A percentile compares a stretch with the other conserved stretches of the same genome.
Evolutionary conservation across 345 rosid species (phyloP).

Genomic region (Ceriops zippeliana): DNA sequence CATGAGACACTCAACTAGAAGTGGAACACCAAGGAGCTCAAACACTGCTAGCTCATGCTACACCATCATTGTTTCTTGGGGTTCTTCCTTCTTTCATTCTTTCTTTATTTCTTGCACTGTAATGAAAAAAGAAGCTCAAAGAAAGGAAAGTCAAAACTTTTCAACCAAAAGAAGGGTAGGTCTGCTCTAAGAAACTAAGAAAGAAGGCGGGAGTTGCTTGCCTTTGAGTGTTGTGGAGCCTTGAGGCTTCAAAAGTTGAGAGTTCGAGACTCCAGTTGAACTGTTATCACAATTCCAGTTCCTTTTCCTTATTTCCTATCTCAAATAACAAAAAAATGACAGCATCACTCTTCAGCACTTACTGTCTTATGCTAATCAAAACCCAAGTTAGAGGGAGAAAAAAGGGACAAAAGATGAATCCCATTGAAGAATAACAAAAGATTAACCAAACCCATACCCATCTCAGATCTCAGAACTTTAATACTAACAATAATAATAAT

Average conservation of each 20-base stretch:
- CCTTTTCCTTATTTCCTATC: slow-evolving; percentile 1
- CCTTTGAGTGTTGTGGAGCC: not conserved
- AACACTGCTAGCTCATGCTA: not conserved
- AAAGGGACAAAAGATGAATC: too few species aligned
- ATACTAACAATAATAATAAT: too few species aligned
- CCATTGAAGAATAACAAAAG: too few species aligned
- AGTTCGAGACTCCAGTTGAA: not conserved
- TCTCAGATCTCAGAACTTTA: too few species aligned
- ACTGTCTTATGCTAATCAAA: too few species aligned
- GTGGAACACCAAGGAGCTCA: not conserved
- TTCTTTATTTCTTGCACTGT: too few species aligned
- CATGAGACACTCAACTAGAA: slow-evolving; percentile 1
- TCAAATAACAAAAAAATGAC: too few species aligned
- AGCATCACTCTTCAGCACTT: too few species aligned
- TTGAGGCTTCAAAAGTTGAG: not conserved
- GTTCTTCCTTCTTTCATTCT: not conserved
- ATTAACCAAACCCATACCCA: too few species aligned
- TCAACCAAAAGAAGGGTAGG: not conserved
- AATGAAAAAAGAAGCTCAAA: not conserved
- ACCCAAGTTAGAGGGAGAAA: too few species aligned
- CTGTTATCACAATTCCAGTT: not conserved
- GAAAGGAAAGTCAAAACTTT: not conserved
- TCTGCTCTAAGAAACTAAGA: not conserved
- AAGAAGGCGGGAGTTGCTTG: not conserved
- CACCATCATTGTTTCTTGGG: not conserved